These are phyloP conservation scores for Candida ficus DNA, from an alignment of 805 yeast genomes.

Conservation along the genomic window DNA sequence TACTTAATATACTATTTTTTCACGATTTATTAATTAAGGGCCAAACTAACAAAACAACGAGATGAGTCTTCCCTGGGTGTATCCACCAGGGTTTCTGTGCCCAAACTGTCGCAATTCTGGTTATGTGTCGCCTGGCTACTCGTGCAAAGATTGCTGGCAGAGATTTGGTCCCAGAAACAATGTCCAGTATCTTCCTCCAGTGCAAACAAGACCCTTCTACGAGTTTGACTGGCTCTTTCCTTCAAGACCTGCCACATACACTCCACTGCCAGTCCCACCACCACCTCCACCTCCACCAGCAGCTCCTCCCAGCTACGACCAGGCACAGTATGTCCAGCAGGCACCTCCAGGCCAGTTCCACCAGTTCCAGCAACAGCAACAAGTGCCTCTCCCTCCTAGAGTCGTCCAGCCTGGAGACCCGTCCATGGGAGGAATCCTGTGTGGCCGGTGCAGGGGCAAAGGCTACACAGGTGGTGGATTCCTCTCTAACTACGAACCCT, in stretches of 20 bases:
- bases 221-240: too few species aligned
- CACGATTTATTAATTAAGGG: too few species aligned
- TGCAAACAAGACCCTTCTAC: too few species aligned
- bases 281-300: constrained; percentile 4
- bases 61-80: constrained; percentile 55
- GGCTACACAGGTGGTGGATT: constrained; percentile 9
- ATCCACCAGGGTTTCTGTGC: constrained; percentile 60
- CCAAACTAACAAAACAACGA: too few species aligned
- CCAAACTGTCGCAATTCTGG: constrained; percentile 74
- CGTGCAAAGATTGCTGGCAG: constrained; percentile 70
- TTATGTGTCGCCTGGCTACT: constrained; percentile 47
- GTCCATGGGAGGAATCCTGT: constrained; percentile 61
- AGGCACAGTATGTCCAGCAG: too few species aligned
- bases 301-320: too few species aligned
- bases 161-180: constrained; percentile 36
- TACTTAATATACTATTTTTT: background rate
- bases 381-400: constrained; percentile 14
- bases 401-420: constrained; percentile 77
- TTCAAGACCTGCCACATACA: too few species aligned
- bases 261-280: background rate
- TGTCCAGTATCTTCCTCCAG: constrained; percentile 1
- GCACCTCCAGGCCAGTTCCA: too few species aligned
- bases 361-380: background rate
- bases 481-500: constrained; percentile 1
- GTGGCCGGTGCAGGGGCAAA: constrained; percentile 47